Evolutionary conservation across 495 filamentous ascomycete genomes (phyloP).

Genomic region (Pyronema omphalodes): DNA sequence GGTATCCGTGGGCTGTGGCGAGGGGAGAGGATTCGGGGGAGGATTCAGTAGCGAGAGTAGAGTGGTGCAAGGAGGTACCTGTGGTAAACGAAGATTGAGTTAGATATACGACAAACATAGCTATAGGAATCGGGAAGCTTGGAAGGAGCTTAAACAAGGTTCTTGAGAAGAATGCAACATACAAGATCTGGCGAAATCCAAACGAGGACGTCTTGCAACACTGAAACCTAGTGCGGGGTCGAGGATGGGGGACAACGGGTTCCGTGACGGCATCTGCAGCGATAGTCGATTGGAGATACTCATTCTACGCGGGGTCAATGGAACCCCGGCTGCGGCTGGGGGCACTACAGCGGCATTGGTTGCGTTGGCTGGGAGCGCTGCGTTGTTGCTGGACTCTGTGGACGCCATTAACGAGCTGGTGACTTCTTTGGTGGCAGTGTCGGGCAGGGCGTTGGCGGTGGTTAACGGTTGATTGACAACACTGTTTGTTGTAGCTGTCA

Average conservation of each 20-base stretch:
- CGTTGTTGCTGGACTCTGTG: neutral
- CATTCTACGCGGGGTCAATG: slow-evolving; percentile 23
- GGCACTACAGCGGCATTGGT: neutral
- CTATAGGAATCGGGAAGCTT: neutral
- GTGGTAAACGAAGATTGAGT: slow-evolving; percentile 16
- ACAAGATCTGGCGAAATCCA: slow-evolving; percentile 23
- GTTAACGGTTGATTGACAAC: neutral
- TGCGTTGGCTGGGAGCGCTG: neutral
- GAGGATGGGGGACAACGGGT: slow-evolving; percentile 20
- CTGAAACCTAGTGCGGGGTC: slow-evolving; percentile 23
- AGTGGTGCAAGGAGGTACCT: slow-evolving; percentile 90
- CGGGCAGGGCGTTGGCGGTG: neutral
- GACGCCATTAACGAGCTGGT: neutral
- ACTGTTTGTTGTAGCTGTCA: neutral
- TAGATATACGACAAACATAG: too few species aligned
- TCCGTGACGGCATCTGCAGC: slow-evolving; percentile 23
- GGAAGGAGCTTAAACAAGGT: neutral
- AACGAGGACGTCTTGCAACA: slow-evolving; percentile 20
- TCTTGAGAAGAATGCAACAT: neutral
- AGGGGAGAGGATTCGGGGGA: slow-evolving; percentile 83
- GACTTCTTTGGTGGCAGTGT: neutral
- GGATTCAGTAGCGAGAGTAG: slow-evolving; percentile 69
- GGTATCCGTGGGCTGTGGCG: slow-evolving; percentile 27
- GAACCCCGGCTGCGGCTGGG: slow-evolving; percentile 1
- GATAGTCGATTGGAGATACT: slow-evolving; percentile 20